phyloP scores from a whole-genome alignment of 1,284 basidiomycete species.

The Sanghuangporus weigelae region DNA sequence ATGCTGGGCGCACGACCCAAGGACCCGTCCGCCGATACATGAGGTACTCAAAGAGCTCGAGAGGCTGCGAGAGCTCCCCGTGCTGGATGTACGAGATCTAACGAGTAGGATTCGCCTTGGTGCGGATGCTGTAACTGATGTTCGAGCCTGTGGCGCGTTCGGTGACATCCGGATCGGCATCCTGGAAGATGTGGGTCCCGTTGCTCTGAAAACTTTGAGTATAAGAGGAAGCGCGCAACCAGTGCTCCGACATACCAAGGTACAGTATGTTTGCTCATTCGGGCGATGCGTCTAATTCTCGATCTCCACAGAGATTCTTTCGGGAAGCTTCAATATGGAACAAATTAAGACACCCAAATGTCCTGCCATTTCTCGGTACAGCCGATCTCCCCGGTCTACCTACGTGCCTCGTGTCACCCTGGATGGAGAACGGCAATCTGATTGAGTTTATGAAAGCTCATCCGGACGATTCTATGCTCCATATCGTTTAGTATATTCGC shows the following conservation, averaged over 20 bases:
- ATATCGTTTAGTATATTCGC: conserved; percentile 5
- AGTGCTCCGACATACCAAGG: conserved; percentile 13
- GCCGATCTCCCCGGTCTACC: conserved; percentile 8
- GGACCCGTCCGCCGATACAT: conserved; percentile 1
- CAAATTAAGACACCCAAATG: conserved; percentile 15
- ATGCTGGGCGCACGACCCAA: conserved; percentile 13
- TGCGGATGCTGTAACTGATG: not conserved
- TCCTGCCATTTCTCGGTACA: conserved; percentile 16
- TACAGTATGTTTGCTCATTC: not conserved
- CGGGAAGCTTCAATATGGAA: conserved; percentile 17
- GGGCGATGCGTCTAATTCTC: not conserved
- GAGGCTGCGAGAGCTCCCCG: conserved; percentile 7
- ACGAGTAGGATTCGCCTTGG: not conserved
- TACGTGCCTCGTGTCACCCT: conserved; percentile 18
- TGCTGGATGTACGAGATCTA: conserved; percentile 12
- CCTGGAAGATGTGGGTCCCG: not conserved
- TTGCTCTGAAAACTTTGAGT: conserved; percentile 14
- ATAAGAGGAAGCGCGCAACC: not conserved
- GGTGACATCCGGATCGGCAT: conserved; percentile 12
- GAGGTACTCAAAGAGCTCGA: conserved; percentile 6
- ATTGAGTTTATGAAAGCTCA: conserved; percentile 11
- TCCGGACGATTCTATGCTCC: not conserved
- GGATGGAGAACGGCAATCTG: conserved; percentile 17
- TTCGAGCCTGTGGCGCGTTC: conserved; percentile 12
- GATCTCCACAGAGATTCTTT: conserved; percentile 7